phyloP scores from a whole-genome alignment of 2,329 filamentous ascomycete species.

The Aspergillus sp. region DNA sequence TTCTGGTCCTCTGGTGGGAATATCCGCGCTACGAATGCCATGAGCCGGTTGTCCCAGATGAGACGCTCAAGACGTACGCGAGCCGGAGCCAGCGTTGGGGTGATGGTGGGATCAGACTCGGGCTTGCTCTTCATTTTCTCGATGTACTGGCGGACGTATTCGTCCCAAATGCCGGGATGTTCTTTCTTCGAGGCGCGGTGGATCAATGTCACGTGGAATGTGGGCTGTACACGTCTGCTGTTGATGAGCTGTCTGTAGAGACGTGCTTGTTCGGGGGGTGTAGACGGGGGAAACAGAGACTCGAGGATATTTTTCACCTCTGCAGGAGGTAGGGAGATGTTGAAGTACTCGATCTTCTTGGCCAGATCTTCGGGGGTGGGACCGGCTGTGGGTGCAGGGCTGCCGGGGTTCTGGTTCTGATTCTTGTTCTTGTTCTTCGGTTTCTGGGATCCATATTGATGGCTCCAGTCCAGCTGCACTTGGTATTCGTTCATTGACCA shows the following conservation, averaged over 20 bases:
- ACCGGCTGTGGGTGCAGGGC: conserved; percentile 18
- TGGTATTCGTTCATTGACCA: conserved; percentile 74
- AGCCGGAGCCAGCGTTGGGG: conserved; percentile 38
- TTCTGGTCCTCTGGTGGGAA: conserved; percentile 45
- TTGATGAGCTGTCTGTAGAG: conserved; percentile 78
- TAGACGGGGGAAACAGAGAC: conserved; percentile 62
- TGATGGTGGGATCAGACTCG: conserved; percentile 26
- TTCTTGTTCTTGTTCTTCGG: conserved; percentile 34
- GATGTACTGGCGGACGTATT: conserved; percentile 64
- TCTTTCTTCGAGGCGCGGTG: conserved; percentile 68
- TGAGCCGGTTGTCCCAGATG: conserved; percentile 82
- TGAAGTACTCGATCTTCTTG: conserved; percentile 67
- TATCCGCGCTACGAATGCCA: conserved; percentile 85
- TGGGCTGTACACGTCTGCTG: conserved; percentile 72
- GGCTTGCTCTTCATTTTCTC: conserved; percentile 33
- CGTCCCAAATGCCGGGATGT: conserved; percentile 72
- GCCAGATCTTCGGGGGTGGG: conserved; percentile 41
- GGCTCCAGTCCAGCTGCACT: conserved; percentile 73
- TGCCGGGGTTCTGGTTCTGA: conserved; percentile 25
- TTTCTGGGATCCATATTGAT: conserved; percentile 38
- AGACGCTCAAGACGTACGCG: conserved; percentile 64
- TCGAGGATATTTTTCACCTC: conserved; percentile 64
- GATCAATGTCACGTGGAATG: conserved; percentile 93
- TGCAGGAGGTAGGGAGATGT: conserved; percentile 56
- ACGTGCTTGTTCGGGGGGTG: conserved; percentile 56